A percentile compares a stretch with the other conserved stretches of the same genome.
Conservation (phyloP, 345 rosid genomes). For the Brassica juncea region DNA sequence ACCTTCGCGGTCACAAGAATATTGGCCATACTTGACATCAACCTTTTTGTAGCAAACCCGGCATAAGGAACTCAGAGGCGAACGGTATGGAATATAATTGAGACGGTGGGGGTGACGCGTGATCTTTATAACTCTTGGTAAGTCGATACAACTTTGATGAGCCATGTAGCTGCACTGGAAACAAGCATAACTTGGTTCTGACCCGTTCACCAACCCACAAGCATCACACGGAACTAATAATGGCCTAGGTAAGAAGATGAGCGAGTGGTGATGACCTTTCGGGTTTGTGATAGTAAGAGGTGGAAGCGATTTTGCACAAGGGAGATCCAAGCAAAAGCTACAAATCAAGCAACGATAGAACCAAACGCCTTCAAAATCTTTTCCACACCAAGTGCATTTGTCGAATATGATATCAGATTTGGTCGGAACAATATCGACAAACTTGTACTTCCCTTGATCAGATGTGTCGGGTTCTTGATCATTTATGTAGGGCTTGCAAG, state of each 20-base stretch:
- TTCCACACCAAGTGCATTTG: not conserved
- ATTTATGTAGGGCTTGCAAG: not conserved
- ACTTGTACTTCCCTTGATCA: not conserved
- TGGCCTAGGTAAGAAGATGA: not conserved
- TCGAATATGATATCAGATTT: not conserved
- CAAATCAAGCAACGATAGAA: not conserved
- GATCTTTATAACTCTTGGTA: constrained; percentile 2
- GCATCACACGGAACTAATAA: not conserved
- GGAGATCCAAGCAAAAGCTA: not conserved
- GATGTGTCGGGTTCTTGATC: not conserved
- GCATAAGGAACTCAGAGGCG: not conserved
- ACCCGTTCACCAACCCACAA: not conserved
- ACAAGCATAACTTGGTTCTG: not conserved
- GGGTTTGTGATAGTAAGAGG: not conserved
- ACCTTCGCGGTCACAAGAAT: not conserved
- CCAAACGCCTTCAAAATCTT: not conserved
- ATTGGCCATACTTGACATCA: not conserved
- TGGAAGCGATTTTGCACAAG: not conserved
- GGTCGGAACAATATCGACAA: not conserved
- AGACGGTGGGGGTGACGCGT: constrained; percentile 8
- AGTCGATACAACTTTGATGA: not conserved
- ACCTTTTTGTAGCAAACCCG: constrained; percentile 12
- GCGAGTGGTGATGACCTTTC: not conserved
- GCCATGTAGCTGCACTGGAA: not conserved
- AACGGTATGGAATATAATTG: not conserved